A percentile compares a stretch with the other conserved stretches of the same genome.
Conservation (phyloP, 352 stramenopile genomes). For the Pythium volutum region DNA sequence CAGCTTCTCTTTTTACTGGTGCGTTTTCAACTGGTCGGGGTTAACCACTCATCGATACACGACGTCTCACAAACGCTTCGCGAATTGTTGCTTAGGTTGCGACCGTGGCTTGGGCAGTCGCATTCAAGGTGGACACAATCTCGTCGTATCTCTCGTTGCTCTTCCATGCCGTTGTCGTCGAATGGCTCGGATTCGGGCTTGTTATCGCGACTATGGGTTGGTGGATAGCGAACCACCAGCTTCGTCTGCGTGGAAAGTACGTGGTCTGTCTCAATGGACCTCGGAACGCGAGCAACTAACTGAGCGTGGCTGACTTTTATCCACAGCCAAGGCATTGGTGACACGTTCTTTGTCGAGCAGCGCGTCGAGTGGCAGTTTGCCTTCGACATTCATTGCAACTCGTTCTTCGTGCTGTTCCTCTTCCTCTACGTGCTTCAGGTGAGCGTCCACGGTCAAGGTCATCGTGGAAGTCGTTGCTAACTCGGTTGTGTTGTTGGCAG, state of each 20-base stretch:
- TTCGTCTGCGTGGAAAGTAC: conserved; percentile 60
- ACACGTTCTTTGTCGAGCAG: conserved; percentile 93
- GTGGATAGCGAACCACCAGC: conserved; percentile 72
- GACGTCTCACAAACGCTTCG: neutral
- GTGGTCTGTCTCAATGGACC: conserved; percentile 6
- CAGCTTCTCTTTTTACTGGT: conserved; percentile 91
- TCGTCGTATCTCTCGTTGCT: conserved; percentile 59
- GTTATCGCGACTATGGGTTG: conserved; percentile 67
- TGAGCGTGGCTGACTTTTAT: too few relatives aligned
- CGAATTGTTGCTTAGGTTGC: conserved; percentile 27
- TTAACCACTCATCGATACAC: neutral
- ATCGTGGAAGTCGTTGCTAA: neutral
- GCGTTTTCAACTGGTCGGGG: neutral
- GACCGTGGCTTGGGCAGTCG: conserved; percentile 76
- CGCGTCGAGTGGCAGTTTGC: conserved; percentile 98
- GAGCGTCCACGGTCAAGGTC: neutral
- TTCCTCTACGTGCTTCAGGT: conserved; percentile 94
- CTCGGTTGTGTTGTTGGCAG: conserved; percentile 43
- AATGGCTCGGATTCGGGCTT: conserved; percentile 78
- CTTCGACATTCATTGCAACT: conserved; percentile 99
- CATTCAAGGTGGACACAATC: conserved; percentile 56
- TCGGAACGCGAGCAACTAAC: neutral
- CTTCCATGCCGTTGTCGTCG: conserved; percentile 76
- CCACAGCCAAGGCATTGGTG: conserved; percentile 56
- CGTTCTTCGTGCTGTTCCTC: conserved; percentile 97